Evolutionary conservation across 495 filamentous ascomycete species (phyloP).

Genomic region (Amphirosellinia nigrospora): DNA sequence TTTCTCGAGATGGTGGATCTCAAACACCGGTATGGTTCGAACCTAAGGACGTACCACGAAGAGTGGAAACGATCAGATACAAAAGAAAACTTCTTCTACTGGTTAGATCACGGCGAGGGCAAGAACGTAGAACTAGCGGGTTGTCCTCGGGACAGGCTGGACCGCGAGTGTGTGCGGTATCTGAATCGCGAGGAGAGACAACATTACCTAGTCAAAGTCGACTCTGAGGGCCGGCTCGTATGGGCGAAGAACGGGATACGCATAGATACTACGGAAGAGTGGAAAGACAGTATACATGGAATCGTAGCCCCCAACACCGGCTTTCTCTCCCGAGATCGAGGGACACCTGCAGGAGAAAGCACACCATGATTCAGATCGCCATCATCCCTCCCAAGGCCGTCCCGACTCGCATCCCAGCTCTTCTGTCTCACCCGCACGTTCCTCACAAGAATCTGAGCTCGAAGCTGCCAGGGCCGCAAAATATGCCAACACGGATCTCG

Average conservation of each 20-base stretch:
- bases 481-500: slow-evolving; percentile 60
- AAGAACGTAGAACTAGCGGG: slow-evolving; percentile 60
- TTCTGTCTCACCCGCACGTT: slow-evolving; percentile 3
- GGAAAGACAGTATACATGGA: slow-evolving; percentile 78
- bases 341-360: slow-evolving; percentile 29
- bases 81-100: slow-evolving; percentile 91
- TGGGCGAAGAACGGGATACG: slow-evolving; percentile 81
- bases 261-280: slow-evolving; percentile 77
- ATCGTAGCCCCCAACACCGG: slow-evolving; percentile 68
- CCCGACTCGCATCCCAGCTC: slow-evolving; percentile 20
- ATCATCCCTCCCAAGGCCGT: slow-evolving; percentile 13
- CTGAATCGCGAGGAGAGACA: slow-evolving; percentile 73
- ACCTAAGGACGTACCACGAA: slow-evolving; percentile 81
- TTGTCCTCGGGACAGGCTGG: slow-evolving; percentile 69
- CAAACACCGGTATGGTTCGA: slow-evolving; percentile 87
- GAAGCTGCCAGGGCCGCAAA: slow-evolving; percentile 52
- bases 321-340: slow-evolving; percentile 44
- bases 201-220: slow-evolving; percentile 74
- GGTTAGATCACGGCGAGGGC: slow-evolving; percentile 87
- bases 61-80: slow-evolving; percentile 81
- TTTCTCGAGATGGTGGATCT: slow-evolving; percentile 93
- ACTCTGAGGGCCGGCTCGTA: slow-evolving; percentile 68
- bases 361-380: not conserved
- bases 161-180: slow-evolving; percentile 75
- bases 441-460: slow-evolving; percentile 35